Percentiles rank a stretch among this genome's conserved stretches.
phyloP scores from a whole-genome alignment of 306 rosid species.

The Fragaria iinumae region DNA sequence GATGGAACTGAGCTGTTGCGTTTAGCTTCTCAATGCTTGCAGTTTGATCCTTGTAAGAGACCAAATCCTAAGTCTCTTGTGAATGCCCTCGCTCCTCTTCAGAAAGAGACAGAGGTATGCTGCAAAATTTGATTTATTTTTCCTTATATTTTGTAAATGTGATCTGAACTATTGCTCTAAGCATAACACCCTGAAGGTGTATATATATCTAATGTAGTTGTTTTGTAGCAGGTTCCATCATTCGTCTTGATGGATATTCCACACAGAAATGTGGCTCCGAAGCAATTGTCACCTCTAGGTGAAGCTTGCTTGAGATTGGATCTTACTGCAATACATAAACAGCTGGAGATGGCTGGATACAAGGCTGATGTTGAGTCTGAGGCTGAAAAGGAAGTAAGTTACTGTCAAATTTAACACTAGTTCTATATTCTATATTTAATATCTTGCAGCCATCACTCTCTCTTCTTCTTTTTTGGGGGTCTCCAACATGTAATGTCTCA shows the following conservation, averaged over 20 bases:
- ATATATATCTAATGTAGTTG: conserved; percentile 22
- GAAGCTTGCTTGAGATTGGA: conserved; percentile 91
- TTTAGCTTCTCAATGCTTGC: conserved; percentile 82
- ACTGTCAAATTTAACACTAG: background rate
- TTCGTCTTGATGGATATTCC: conserved; percentile 69
- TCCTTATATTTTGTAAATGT: conserved; percentile 16
- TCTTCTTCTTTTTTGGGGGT: background rate
- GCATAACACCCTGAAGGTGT: background rate
- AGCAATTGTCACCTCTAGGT: conserved; percentile 70
- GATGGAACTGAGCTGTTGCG: conserved; percentile 78
- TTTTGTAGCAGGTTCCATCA: conserved; percentile 58
- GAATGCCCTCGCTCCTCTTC: conserved; percentile 66
- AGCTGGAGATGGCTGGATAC: conserved; percentile 73
- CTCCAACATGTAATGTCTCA: background rate
- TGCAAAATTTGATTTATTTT: conserved; percentile 23
- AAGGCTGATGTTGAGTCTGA: conserved; percentile 90
- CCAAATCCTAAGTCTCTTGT: conserved; percentile 81
- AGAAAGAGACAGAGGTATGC: conserved; percentile 70
- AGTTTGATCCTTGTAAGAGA: conserved; percentile 83
- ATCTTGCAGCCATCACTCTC: background rate
- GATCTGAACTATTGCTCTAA: background rate
- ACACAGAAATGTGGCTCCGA: conserved; percentile 44
- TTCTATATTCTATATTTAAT: background rate
- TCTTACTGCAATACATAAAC: conserved; percentile 79
- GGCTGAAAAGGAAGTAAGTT: conserved; percentile 79